Conservation (phyloP, 2,329 filamentous ascomycete species). For the Claviceps fusiformis region DNA sequence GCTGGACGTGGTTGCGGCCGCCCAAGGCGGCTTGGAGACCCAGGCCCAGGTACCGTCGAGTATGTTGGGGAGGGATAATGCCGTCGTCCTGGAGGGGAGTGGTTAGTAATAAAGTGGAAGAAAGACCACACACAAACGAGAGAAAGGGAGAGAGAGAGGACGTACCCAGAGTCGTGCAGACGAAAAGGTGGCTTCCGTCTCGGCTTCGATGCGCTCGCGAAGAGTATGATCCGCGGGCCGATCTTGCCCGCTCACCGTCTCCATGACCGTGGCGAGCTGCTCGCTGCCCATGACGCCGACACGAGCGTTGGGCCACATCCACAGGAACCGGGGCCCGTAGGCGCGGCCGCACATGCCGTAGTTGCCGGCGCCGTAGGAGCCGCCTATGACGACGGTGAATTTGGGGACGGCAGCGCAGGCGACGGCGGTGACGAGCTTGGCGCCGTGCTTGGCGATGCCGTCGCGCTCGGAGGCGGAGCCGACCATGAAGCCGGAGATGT, state of each 20-base stretch:
- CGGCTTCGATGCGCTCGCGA: conserved; percentile 71
- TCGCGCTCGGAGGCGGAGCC: conserved; percentile 82
- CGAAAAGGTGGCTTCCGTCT: conserved; percentile 81
- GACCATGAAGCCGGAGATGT: conserved; percentile 98
- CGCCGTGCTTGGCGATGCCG: conserved; percentile 94
- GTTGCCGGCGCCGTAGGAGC: conserved; percentile 85
- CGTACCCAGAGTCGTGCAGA: conserved; percentile 76
- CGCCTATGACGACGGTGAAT: conserved; percentile 92
- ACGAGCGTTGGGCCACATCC: conserved; percentile 96
- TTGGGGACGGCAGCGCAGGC: conserved; percentile 91
- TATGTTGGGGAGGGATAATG: conserved; percentile 66
- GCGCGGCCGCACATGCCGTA: conserved; percentile 97
- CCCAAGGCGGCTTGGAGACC: conserved; percentile 60
- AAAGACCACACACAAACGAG: not conserved
- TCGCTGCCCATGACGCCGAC: conserved; percentile 94
- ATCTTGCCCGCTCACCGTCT: conserved; percentile 46
- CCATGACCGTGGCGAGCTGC: conserved; percentile 87
- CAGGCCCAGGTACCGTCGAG: conserved; percentile 56
- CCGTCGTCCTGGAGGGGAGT: conserved; percentile 48
- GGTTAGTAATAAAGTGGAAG: not conserved
- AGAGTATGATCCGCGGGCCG: conserved; percentile 53
- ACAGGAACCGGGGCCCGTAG: conserved; percentile 81
- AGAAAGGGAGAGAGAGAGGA: conserved; percentile 4
- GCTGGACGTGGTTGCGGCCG: conserved; percentile 47
- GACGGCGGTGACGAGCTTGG: conserved; percentile 91